Evolutionary conservation across 768 basidiomycete genomes (phyloP).

Genomic region (Panellus pusillus): DNA sequence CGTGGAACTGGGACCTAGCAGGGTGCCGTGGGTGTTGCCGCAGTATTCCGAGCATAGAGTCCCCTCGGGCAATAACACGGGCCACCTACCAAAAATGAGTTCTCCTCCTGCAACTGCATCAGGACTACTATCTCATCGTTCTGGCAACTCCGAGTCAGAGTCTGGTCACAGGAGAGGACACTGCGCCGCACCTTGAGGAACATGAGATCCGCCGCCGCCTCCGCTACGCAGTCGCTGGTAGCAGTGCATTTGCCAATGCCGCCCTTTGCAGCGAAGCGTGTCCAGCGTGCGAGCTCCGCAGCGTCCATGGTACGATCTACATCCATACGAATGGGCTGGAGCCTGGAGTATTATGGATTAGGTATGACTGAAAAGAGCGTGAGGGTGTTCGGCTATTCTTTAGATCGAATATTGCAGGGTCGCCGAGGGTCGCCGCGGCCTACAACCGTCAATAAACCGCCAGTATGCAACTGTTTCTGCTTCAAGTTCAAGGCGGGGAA

Average conservation of each 20-base stretch:
- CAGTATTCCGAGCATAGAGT: neutral
- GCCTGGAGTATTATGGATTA: conserved; percentile 13
- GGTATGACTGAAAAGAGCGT: conserved; percentile 14
- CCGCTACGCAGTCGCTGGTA: conserved; percentile 70
- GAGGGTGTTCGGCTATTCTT: neutral
- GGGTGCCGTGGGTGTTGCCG: neutral
- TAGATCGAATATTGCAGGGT: conserved; percentile 4
- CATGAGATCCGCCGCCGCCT: conserved; percentile 78
- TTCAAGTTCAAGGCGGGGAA: too few relatives aligned
- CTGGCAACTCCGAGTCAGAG: conserved; percentile 34
- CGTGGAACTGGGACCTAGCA: neutral
- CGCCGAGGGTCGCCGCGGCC: neutral
- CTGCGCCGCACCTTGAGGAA: conserved; percentile 67
- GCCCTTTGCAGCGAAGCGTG: conserved; percentile 80
- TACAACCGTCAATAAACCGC: neutral
- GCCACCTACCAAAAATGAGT: conserved; percentile 60
- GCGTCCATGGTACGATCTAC: conserved; percentile 16
- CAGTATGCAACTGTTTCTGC: too few relatives aligned
- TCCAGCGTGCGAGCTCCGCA: conserved; percentile 51
- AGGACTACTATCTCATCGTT: conserved; percentile 79
- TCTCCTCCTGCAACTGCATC: conserved; percentile 62
- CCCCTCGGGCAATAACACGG: neutral
- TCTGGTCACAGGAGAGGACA: neutral
- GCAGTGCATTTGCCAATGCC: conserved; percentile 84
- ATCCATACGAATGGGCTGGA: conserved; percentile 7